These are phyloP conservation scores for Geotrichum ghanense DNA, from an alignment of 805 yeast species.

Conservation along the genomic window DNA sequence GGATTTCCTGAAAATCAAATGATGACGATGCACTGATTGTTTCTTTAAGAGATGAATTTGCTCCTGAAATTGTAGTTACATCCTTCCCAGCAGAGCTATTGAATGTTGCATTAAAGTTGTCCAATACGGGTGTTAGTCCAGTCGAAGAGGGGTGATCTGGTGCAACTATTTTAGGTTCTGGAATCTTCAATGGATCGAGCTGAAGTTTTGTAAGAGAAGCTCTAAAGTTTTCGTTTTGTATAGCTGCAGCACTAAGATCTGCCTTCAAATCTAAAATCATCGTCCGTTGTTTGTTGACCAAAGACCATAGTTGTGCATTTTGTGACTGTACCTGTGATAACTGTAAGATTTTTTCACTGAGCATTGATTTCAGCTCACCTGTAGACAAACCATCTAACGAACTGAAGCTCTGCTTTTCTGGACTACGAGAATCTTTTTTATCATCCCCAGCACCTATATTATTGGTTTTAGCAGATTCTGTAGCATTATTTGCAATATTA, in stretches of 20 bases:
- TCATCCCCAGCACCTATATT: background rate
- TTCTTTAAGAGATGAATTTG: too few species aligned
- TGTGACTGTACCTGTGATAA: constrained; percentile 13
- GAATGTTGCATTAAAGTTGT: too few species aligned
- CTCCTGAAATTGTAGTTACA: too few species aligned
- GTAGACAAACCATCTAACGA: background rate
- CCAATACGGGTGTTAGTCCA: too few species aligned
- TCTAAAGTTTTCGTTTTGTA: constrained; percentile 8
- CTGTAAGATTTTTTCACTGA: constrained; percentile 13
- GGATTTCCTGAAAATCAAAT: too few species aligned
- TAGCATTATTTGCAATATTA: too few species aligned
- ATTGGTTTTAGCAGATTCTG: too few species aligned
- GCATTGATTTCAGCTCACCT: constrained; percentile 7
- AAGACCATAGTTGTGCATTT: constrained; percentile 17
- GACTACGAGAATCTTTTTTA: background rate
- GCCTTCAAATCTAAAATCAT: constrained; percentile 16
- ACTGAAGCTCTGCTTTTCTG: background rate
- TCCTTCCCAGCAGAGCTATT: too few species aligned
- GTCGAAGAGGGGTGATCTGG: background rate
- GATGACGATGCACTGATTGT: too few species aligned
- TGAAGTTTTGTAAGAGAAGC: background rate
- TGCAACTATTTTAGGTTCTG: background rate
- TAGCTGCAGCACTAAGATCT: constrained; percentile 13
- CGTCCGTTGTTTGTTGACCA: constrained; percentile 15
- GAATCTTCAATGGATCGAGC: background rate